Base-by-base conservation (phyloP, 257 asterid species). In the Solanum bukasovii region DNA sequence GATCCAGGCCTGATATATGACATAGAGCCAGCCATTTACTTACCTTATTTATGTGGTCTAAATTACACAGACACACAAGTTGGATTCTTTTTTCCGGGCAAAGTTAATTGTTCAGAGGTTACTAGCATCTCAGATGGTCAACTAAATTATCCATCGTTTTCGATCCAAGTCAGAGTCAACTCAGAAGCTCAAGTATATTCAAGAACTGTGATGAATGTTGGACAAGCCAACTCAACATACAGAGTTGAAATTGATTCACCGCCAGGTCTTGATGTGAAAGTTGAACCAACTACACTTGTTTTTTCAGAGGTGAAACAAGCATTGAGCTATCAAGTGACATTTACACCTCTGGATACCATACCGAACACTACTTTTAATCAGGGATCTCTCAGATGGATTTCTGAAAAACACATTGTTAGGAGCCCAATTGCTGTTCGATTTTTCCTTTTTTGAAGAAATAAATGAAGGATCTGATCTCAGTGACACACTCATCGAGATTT, bases 181-280 rank as follows among this genome's bases (percentile, higher is more conserved):
- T 84, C 65, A 8, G 35, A n/a, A 2, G 23, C 84, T 40, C 84
- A 77, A n/a, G 49, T 6, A 38, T 91, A 89, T 84, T 84, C 92
- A 2, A 90, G 93, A 88, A 92, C 90, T 4, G 94, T 91, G 71
- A 92, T 90, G 3, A 92, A 92, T 3, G 94, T 92, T 4, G 93
- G 92, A 13, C 89, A 90, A 20, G 90, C 92, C 13, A 61, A 84
- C 5, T 87, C 94, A 14, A 63, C 13, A 6, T 92, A 91, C 40
- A 3, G 5, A n/a, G 89, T 79, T 18, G 34, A n/a, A 83, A 34
- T 89, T 2, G 88, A 71, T 29, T 40, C 59, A 20, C 77, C 89
- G 5, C 86, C 79, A 3, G 84, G 88, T 2, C 86, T 91, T 61
- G 72, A 67, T 2, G 42, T 91, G 56, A 44, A 35, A 2, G 91